phyloP scores from a whole-genome alignment of 176 grass and related monocot species.

The Miscanthus lutarioriparius region DNA sequence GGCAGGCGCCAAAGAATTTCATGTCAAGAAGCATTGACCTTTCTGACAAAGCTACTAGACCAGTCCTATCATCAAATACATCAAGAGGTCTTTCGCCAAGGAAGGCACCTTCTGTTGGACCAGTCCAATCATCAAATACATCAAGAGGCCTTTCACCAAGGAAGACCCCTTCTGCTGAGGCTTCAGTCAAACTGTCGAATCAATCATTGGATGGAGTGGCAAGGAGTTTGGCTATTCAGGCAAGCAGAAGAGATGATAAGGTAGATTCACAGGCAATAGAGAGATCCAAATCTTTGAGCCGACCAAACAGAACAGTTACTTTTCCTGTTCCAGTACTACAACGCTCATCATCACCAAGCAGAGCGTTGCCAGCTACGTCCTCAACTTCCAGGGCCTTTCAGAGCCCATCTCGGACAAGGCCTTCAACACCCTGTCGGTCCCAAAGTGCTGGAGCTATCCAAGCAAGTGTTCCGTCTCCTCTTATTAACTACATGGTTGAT shows the following conservation, averaged over 20 bases:
- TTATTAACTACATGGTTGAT: constrained; percentile 60
- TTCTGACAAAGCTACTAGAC: constrained; percentile 49
- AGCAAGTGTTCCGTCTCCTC: constrained; percentile 25
- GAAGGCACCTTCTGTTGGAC: not conserved
- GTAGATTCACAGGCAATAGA: constrained; percentile 40
- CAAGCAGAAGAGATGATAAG: constrained; percentile 42
- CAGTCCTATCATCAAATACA: constrained; percentile 36
- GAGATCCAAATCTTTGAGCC: constrained; percentile 52
- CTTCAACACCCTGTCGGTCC: constrained; percentile 64
- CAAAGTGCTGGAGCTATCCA: constrained; percentile 48
- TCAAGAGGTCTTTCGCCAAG: constrained; percentile 53
- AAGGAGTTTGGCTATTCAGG: constrained; percentile 47
- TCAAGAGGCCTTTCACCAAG: constrained; percentile 56
- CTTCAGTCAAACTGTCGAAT: constrained; percentile 28
- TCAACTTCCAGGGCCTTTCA: constrained; percentile 43
- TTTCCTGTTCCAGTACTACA: constrained; percentile 49
- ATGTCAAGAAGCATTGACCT: constrained; percentile 45
- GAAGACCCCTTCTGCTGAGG: constrained; percentile 39
- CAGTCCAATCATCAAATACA: constrained; percentile 35
- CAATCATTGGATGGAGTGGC: constrained; percentile 55
- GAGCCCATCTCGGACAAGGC: constrained; percentile 59
- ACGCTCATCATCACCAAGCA: constrained; percentile 57
- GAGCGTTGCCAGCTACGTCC: constrained; percentile 35
- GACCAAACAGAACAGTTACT: constrained; percentile 44
- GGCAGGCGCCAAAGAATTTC: constrained; percentile 45